Percentiles rank a stretch among this genome's conserved stretches.
Conservation (phyloP, 306 rosid genomes). For the Hippophae rhamnoides region DNA sequence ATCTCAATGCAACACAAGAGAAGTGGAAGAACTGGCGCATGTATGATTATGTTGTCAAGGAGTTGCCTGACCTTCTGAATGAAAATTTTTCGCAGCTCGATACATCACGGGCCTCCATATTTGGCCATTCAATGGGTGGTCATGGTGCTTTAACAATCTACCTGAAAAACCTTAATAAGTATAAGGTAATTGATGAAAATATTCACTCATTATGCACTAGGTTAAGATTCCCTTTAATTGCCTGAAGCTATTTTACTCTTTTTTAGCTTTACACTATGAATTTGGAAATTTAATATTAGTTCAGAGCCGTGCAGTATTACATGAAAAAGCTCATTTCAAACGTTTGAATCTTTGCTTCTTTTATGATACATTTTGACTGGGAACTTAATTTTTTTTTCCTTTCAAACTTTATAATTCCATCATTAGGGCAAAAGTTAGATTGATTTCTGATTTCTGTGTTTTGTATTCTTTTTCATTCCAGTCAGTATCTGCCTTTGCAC, state of each 20-base stretch:
- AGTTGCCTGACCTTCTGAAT: constrained; percentile 63
- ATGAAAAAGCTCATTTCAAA: too few species aligned
- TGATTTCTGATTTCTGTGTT: too few species aligned
- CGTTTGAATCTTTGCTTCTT: too few species aligned
- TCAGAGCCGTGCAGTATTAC: too few species aligned
- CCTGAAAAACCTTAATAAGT: constrained; percentile 73
- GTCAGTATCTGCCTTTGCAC: constrained; percentile 94
- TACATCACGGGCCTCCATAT: constrained; percentile 67
- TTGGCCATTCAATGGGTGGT: constrained; percentile 98
- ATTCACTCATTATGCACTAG: constrained; percentile 4
- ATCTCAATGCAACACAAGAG: constrained; percentile 89
- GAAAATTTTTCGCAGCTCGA: constrained; percentile 77
- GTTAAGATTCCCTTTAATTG: neutral
- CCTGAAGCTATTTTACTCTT: neutral
- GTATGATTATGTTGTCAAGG: constrained; percentile 92
- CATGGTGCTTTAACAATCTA: constrained; percentile 90
- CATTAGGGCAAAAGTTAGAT: too few species aligned
- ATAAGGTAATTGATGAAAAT: constrained; percentile 46
- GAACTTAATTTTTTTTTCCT: too few species aligned
- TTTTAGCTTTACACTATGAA: neutral
- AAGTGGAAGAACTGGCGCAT: constrained; percentile 98
- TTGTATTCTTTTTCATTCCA: constrained; percentile 15
- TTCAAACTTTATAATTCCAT: too few species aligned
- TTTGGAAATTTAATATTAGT: too few species aligned
- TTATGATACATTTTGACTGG: too few species aligned